Conservation (phyloP, 2,329 filamentous ascomycete species). For the Dryadomyces sulphureus region DNA sequence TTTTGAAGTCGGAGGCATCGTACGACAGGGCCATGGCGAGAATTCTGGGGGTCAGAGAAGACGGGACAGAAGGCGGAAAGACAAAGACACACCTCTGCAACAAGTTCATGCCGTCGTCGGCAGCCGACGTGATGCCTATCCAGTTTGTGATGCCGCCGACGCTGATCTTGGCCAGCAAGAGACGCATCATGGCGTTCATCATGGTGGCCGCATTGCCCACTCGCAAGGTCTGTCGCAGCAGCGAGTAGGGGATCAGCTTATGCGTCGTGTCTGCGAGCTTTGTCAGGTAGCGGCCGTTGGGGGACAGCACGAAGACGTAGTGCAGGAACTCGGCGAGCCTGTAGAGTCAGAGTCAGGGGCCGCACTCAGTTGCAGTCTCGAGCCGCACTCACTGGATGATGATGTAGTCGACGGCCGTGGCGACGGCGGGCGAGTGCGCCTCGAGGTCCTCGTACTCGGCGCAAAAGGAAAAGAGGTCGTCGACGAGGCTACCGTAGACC, state of each 20-base stretch:
- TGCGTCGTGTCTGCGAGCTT: slow-evolving; percentile 58
- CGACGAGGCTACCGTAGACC: slow-evolving; percentile 53
- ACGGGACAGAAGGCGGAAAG: slow-evolving; percentile 5
- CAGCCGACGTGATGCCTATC: slow-evolving; percentile 56
- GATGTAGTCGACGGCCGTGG: slow-evolving; percentile 49
- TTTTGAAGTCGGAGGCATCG: slow-evolving; percentile 58
- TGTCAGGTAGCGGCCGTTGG: slow-evolving; percentile 60
- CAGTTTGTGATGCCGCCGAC: slow-evolving; percentile 63
- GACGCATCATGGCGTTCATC: slow-evolving; percentile 58
- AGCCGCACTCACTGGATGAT: slow-evolving; percentile 45
- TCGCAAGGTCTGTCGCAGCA: slow-evolving; percentile 58
- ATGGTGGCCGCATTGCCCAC: slow-evolving; percentile 70
- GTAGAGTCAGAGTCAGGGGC: not conserved
- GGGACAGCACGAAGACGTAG: slow-evolving; percentile 55
- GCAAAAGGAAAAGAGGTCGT: slow-evolving; percentile 48
- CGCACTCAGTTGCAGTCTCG: too few species aligned
- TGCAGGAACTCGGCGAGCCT: slow-evolving; percentile 63
- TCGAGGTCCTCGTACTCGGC: slow-evolving; percentile 47
- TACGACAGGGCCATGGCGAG: slow-evolving; percentile 58
- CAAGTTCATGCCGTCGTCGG: slow-evolving; percentile 68
- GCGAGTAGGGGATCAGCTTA: slow-evolving; percentile 53
- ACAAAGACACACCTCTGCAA: slow-evolving; percentile 36
- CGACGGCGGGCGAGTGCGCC: slow-evolving; percentile 44
- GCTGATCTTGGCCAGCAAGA: slow-evolving; percentile 66
- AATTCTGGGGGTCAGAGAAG: slow-evolving; percentile 32